phyloP scores from a whole-genome alignment of 805 yeast species.

The Hanseniaspora vineae region DNA sequence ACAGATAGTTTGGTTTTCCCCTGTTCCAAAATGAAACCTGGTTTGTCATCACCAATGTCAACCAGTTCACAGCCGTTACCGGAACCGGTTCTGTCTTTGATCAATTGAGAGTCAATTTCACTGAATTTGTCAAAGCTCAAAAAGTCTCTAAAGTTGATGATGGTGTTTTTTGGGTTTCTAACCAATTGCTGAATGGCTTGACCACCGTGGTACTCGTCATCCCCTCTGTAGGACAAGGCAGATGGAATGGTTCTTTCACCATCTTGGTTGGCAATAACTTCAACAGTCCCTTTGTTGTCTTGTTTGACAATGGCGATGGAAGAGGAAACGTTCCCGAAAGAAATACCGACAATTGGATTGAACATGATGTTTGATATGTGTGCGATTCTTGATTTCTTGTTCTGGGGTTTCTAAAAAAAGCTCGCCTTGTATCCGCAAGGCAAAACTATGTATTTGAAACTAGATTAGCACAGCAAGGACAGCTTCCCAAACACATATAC shows the following conservation, averaged over 20 bases:
- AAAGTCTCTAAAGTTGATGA: constrained; percentile 86
- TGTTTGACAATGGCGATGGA: constrained; percentile 77
- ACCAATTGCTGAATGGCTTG: constrained; percentile 89
- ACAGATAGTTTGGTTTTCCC: constrained; percentile 35
- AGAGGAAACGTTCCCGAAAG: constrained; percentile 93
- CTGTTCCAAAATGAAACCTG: constrained; percentile 36
- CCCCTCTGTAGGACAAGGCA: constrained; percentile 79
- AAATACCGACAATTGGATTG: constrained; percentile 73
- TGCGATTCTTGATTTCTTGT: not conserved
- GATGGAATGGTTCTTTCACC: constrained; percentile 97
- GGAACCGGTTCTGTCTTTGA: constrained; percentile 51
- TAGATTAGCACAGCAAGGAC: too few species aligned
- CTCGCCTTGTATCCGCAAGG: too few species aligned
- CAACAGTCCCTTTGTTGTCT: constrained; percentile 72
- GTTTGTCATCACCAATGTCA: constrained; percentile 37
- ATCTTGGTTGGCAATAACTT: constrained; percentile 96
- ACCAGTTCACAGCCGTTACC: constrained; percentile 29
- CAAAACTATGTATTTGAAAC: too few species aligned
- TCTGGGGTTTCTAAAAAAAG: not conserved
- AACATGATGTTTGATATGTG: constrained; percentile 8
- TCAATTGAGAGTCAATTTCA: constrained; percentile 45
- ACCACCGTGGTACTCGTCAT: constrained; percentile 93
- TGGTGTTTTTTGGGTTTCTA: constrained; percentile 79
- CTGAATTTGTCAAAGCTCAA: constrained; percentile 44
- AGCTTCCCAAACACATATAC: too few species aligned